A percentile compares a stretch with the other conserved stretches of the same genome.
phyloP scores from a whole-genome alignment of 345 rosid species.

The Trapa bicornis region DNA sequence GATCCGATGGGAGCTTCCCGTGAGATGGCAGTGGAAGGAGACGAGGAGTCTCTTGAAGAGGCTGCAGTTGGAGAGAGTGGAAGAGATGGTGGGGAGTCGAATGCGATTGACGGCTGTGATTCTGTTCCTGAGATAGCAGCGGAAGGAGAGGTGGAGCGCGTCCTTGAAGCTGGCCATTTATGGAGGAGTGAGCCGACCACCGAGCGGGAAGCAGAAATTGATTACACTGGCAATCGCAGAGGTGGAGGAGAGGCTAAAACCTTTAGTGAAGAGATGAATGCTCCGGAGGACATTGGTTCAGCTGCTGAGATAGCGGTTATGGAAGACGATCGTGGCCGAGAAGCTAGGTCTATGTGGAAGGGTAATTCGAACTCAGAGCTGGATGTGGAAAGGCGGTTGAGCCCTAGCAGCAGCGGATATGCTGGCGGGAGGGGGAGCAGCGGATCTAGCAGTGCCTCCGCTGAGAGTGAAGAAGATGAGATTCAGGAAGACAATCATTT shows the following conservation, averaged over 20 bases:
- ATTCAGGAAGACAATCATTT: slow-evolving; percentile 7
- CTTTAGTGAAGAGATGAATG: neutral
- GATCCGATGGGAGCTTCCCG: neutral
- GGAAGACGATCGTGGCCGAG: slow-evolving; percentile 12
- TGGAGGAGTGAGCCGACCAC: neutral
- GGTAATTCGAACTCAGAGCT: slow-evolving; percentile 29
- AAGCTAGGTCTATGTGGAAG: slow-evolving; percentile 18
- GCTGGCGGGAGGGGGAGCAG: slow-evolving; percentile 94
- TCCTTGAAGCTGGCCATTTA: neutral
- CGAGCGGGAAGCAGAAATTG: neutral
- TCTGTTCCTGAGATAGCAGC: slow-evolving; percentile 1
- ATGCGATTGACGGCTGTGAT: neutral
- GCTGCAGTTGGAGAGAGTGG: neutral
- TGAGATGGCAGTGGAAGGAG: slow-evolving; percentile 1
- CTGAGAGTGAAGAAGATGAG: slow-evolving; percentile 53
- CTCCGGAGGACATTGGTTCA: neutral
- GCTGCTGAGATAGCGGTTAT: neutral
- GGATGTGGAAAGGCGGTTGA: slow-evolving; percentile 21
- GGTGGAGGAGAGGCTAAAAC: neutral
- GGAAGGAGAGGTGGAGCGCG: slow-evolving; percentile 2
- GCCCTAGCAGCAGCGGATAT: slow-evolving; percentile 89
- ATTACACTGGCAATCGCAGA: neutral
- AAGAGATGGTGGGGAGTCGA: neutral
- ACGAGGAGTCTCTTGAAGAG: slow-evolving; percentile 13
- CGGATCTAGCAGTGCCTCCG: slow-evolving; percentile 42